Base-by-base conservation (phyloP, 371 early-diverging fungal genomes). In the Polyrhizophydium stewartii region DNA sequence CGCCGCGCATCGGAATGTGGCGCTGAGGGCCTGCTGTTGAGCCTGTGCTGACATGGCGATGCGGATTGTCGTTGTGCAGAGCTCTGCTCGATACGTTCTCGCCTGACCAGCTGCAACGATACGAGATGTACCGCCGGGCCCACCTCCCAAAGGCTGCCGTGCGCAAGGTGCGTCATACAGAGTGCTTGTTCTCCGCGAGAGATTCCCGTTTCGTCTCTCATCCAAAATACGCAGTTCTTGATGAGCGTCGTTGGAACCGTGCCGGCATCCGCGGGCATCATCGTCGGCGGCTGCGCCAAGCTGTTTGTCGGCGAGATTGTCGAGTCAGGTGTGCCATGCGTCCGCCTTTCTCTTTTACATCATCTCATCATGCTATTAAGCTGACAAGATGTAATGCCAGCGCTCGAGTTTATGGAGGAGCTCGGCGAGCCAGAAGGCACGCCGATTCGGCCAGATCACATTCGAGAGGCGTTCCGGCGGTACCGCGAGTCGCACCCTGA, bases 281-380 rank as follows among this genome's bases (percentile, higher is more conserved):
- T 94, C 0, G 88, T 98, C 0, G 91, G 92, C 30, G 98, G 97
- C 33, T 89, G 93, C 61, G 84, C 92, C 40, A 98, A 98, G 70
- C 90, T 98, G 17, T 98, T 93, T 82, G 90, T 97, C 1, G 96
- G 97, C 25, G 96, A 98, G 66, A 89, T 98, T 62, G 86, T 94
- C 6, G 94, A 94, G 69, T 81, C 85, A 71, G 94, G 91, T 84
- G 77, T 72, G 49, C 19, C 21, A 25, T 46, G 35, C 3, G 13
- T n/a, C n/a, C n/a, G n/a, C n/a, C n/a, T n/a, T n/a, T n/a, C n/a
- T n/a, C n/a, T n/a, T n/a, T n/a, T n/a, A n/a, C n/a, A n/a, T 16
- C 46, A 59, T 22, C 28, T 22, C 7, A 7, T 47, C 13, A 10
- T 6, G 35, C 13, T 24, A 38, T 7, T 6, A 22, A 32, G 17